Evolutionary conservation across 495 filamentous ascomycete species (phyloP), one percentile per base, ranked within the genome.

Genomic region (Chaetomium fimeti): DNA sequence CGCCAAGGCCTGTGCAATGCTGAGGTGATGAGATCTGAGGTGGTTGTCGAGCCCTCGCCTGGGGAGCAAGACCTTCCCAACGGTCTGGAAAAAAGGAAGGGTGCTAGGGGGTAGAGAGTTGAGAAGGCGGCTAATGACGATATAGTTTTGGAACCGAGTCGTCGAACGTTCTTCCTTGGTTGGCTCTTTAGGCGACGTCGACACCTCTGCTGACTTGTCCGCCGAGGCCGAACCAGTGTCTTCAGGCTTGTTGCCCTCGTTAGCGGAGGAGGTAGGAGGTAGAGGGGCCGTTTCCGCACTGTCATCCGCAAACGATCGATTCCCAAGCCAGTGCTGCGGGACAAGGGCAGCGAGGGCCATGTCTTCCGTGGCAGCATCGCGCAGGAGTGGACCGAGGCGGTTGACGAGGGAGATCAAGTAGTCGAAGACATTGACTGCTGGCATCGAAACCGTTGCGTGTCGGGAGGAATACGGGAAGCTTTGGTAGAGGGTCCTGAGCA

Each of bases 341-440:
- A 80, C 78, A n/a, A 75, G 64, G 15, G 64, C 70, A n/a, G 68
- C 67, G 36, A 97, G 76, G 0, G 88, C 70, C 36, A 91, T 89
- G 63, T 93, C 90, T 73, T 98, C 95, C 81, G 88, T 88, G 25
- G 94, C 81, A 63, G 91, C 89, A 55, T 85, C 85, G 32, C 89
- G 86, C 63, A 95, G 84, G 32, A 98, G 79, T 29, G 84, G 83
- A 11, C 91, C 92, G 18, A 98, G 82, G 38, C 84, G 84, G 52
- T 84, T 81, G 49, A 93, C 81, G 22, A 96, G 77, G 25, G 78
- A 73, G 43, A 80, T 77, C 72, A 94, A 96, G 64, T 88, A 86
- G 74, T 97, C 92, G 25, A 87, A 87, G 48, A 95, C 80, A 67
- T 92, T 93, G 64, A 94, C 84, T 55, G 86, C 84, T 60, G 81